phyloP scores from a whole-genome alignment of 2,329 filamentous ascomycete species.

The Apiospora koreana region DNA sequence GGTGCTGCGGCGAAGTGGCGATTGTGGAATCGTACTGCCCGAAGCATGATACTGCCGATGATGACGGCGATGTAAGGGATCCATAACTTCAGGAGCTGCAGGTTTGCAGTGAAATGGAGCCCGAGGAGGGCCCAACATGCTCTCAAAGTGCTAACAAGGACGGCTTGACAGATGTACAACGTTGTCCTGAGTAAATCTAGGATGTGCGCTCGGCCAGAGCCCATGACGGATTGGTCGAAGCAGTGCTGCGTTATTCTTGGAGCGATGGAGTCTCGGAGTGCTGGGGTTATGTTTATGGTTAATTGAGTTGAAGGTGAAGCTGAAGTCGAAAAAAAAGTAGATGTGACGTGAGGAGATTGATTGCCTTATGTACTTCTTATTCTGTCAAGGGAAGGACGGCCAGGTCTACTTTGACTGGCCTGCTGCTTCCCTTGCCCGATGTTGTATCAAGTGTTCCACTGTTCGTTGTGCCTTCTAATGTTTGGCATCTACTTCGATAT shows the following conservation, averaged over 20 bases:
- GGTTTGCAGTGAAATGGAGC: not conserved
- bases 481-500: not conserved
- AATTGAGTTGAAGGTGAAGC: not conserved
- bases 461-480: not conserved
- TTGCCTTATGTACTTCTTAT: not conserved
- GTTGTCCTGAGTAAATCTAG: not conserved
- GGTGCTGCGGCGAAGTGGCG: not conserved
- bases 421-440: not conserved
- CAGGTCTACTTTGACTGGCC: not conserved
- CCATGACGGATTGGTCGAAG: not conserved
- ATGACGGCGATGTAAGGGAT: conserved; percentile 9
- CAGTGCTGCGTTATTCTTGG: not conserved
- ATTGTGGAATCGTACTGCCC: not conserved
- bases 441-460: not conserved
- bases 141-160: conserved; percentile 6
- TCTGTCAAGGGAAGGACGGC: not conserved
- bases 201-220: not conserved
- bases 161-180: not conserved
- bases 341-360: not conserved
- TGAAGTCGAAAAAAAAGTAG: too few relatives aligned
- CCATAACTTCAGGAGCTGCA: conserved; percentile 1
- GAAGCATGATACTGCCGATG: conserved; percentile 1
- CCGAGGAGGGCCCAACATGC: not conserved
- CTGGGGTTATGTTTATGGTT: not conserved
- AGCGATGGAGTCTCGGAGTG: not conserved